Evolutionary conservation across 176 grass and related monocot genomes (phyloP).

Genomic region (Miscanthus lutarioriparius): DNA sequence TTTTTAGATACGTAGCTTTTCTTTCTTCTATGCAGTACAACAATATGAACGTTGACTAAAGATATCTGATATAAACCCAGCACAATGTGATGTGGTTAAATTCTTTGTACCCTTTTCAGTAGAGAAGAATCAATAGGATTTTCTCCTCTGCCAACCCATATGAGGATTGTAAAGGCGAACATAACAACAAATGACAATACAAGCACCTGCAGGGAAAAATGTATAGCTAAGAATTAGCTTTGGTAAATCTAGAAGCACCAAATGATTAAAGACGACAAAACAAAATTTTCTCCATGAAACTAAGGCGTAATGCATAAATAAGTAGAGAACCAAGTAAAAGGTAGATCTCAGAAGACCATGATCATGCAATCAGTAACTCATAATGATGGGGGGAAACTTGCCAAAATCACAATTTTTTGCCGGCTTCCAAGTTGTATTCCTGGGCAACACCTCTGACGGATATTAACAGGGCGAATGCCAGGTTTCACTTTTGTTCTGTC

Average conservation of each 20-base stretch:
- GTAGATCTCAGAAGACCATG: constrained; percentile 5
- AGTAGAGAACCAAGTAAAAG: constrained; percentile 31
- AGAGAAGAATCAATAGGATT: constrained; percentile 87
- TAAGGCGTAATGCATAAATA: constrained; percentile 31
- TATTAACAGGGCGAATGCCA: constrained; percentile 48
- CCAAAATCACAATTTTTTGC: constrained; percentile 98
- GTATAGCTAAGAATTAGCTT: constrained; percentile 17
- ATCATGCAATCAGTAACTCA: neutral
- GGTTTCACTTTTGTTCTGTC: constrained; percentile 71
- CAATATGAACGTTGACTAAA: constrained; percentile 14
- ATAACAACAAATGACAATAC: constrained; percentile 80
- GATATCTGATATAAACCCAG: neutral
- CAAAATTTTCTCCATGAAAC: constrained; percentile 5
- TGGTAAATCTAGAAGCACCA: constrained; percentile 24
- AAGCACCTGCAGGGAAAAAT: constrained; percentile 64
- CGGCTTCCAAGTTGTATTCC: constrained; percentile 82
- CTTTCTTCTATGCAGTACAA: neutral
- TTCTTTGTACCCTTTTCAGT: constrained; percentile 60
- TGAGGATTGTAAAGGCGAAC: constrained; percentile 80
- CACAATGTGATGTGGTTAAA: constrained; percentile 16
- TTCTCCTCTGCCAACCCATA: constrained; percentile 84
- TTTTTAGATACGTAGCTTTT: neutral
- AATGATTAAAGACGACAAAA: constrained; percentile 35
- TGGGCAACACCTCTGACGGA: constrained; percentile 61
- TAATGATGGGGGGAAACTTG: constrained; percentile 39